Percentiles rank a stretch among this genome's conserved stretches.
phyloP scores from a whole-genome alignment of 495 filamentous ascomycete genomes.

The Hypoxylon intermedium region DNA sequence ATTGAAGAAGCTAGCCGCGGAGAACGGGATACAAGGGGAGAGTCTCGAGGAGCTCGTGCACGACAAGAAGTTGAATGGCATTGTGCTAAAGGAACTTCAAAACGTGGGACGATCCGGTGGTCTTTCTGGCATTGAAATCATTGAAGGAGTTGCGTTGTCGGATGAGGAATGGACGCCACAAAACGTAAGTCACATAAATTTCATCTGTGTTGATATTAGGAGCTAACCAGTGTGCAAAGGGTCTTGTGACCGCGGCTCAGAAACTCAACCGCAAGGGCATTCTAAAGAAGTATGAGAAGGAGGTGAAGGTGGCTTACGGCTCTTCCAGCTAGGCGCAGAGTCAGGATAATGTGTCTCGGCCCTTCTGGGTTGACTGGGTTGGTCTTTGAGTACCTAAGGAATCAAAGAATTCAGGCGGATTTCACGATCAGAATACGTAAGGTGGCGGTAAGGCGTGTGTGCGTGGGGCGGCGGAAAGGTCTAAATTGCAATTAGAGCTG shows the following conservation, averaged over 20 bases:
- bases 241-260: constrained; percentile 74
- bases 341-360: neutral
- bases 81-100: constrained; percentile 87
- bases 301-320: constrained; percentile 66
- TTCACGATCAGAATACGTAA: neutral
- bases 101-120: constrained; percentile 75
- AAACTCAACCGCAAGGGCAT: constrained; percentile 77
- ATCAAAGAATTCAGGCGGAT: neutral
- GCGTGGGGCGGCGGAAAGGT: neutral
- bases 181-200: constrained; percentile 70
- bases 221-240: constrained; percentile 54
- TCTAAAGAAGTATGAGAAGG: constrained; percentile 68
- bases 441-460: neutral
- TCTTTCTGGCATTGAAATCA: constrained; percentile 84
- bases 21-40: constrained; percentile 73
- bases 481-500: constrained; percentile 10
- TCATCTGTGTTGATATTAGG: neutral
- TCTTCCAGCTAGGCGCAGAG: constrained; percentile 38
- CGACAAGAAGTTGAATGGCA: constrained; percentile 76
- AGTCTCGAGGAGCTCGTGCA: constrained; percentile 81
- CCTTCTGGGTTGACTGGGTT: neutral
- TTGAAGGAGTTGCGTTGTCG: constrained; percentile 88
- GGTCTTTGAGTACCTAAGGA: neutral
- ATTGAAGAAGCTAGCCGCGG: constrained; percentile 80
- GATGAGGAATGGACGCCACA: constrained; percentile 98